phyloP scores from a whole-genome alignment of 345 rosid genomes.

The Excoecaria cochinchinensis region DNA sequence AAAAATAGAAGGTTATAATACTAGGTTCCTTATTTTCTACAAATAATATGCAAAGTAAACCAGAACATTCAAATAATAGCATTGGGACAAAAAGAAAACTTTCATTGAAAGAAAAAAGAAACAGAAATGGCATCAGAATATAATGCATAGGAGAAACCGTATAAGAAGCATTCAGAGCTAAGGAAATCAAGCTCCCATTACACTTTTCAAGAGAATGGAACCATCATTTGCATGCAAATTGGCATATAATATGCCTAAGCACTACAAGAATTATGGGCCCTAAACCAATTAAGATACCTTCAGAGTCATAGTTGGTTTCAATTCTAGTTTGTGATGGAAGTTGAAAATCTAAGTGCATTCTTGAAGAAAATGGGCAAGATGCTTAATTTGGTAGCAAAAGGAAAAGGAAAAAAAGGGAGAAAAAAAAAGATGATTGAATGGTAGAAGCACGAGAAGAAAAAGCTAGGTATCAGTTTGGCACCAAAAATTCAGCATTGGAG shows the following conservation, averaged over 20 bases:
- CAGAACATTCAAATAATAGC: background rate
- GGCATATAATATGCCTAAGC: background rate
- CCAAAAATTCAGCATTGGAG: background rate
- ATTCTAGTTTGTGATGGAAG: background rate
- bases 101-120: background rate
- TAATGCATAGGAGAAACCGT: background rate
- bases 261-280: background rate
- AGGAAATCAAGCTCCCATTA: background rate
- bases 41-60: background rate
- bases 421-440: background rate
- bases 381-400: background rate
- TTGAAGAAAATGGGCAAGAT: background rate
- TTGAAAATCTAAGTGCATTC: background rate
- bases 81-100: background rate
- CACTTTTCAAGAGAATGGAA: constrained; percentile 1
- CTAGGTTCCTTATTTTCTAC: background rate
- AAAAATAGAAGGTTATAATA: background rate
- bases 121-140: background rate
- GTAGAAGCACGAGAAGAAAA: background rate
- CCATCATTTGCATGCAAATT: background rate
- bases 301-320: background rate
- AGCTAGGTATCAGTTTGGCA: background rate
- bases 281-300: background rate
- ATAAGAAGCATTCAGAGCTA: background rate
- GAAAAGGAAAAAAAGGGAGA: background rate